Evolutionary conservation across 2,329 filamentous ascomycete genomes (phyloP).

Genomic region (Clonostachys rosea): DNA sequence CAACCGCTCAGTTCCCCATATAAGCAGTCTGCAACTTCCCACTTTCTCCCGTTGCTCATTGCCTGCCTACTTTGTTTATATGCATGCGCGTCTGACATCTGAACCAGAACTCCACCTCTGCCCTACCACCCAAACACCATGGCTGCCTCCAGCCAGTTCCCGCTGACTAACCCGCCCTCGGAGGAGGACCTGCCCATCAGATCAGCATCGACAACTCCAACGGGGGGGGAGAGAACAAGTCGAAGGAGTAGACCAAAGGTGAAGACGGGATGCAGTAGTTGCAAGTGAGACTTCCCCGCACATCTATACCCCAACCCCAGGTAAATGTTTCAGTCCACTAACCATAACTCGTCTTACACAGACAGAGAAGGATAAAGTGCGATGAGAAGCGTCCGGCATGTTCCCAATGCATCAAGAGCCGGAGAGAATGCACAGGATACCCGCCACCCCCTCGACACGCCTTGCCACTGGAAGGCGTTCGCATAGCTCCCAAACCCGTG

Average conservation of each 20-base stretch:
- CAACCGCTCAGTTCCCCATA: too few relatives aligned
- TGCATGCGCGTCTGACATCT: too few relatives aligned
- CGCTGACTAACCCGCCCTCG: too few relatives aligned
- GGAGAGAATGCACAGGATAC: slow-evolving; percentile 56
- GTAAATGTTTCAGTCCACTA: background rate
- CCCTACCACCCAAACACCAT: too few relatives aligned
- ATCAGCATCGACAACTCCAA: too few relatives aligned
- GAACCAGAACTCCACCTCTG: too few relatives aligned
- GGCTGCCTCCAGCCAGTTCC: too few relatives aligned
- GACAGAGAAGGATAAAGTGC: slow-evolving; percentile 60
- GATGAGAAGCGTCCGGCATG: slow-evolving; percentile 59
- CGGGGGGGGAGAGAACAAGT: slow-evolving; percentile 26
- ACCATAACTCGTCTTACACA: slow-evolving; percentile 16
- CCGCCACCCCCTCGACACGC: slow-evolving; percentile 48
- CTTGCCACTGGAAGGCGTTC: slow-evolving; percentile 38
- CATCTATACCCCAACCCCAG: slow-evolving; percentile 1
- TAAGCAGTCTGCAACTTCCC: too few relatives aligned
- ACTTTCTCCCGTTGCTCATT: too few relatives aligned
- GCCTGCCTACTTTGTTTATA: too few relatives aligned
- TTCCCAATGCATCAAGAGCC: slow-evolving; percentile 54
- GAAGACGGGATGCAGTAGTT: slow-evolving; percentile 62
- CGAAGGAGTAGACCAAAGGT: slow-evolving; percentile 56
- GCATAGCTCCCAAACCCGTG: slow-evolving; percentile 43
- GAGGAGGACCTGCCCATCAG: too few relatives aligned
- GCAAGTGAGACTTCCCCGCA: slow-evolving; percentile 51